phyloP scores from a whole-genome alignment of 2,329 filamentous ascomycete species.

The Colletotrichum aenigma region DNA sequence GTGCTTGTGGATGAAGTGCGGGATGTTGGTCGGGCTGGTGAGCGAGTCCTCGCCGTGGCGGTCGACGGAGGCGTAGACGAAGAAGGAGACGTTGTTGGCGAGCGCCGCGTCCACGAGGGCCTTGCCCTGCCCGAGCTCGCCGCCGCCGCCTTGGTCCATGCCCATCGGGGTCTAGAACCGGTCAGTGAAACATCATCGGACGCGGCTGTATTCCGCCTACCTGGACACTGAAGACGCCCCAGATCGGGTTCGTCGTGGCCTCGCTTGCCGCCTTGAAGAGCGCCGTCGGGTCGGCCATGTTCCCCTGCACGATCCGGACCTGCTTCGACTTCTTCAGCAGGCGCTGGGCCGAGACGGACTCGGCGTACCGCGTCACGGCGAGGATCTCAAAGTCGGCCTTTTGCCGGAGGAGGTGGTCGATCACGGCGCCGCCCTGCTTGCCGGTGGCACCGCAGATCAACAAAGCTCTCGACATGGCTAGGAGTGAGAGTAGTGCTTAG shows the following conservation, averaged over 20 bases:
- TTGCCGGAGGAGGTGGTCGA: conserved; percentile 31
- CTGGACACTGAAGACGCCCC: conserved; percentile 68
- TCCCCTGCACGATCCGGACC: conserved; percentile 61
- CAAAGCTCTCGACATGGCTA: conserved; percentile 29
- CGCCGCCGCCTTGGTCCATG: conserved; percentile 36
- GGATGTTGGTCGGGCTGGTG: conserved; percentile 56
- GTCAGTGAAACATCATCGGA: neutral
- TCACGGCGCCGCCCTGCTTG: conserved; percentile 40
- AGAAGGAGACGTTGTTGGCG: conserved; percentile 57
- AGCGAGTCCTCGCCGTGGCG: conserved; percentile 58
- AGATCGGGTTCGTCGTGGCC: conserved; percentile 39
- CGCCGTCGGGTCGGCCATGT: conserved; percentile 53
- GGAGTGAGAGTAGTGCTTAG: neutral
- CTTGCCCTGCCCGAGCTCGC: conserved; percentile 58
- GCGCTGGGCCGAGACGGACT: conserved; percentile 53
- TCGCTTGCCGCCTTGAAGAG: conserved; percentile 52
- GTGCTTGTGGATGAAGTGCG: conserved; percentile 66
- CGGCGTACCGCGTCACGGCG: conserved; percentile 62
- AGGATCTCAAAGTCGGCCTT: conserved; percentile 53
- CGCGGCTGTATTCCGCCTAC: conserved; percentile 1
- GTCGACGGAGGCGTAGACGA: conserved; percentile 67
- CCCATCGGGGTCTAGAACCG: conserved; percentile 16
- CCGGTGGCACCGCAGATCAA: conserved; percentile 41
- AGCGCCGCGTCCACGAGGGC: conserved; percentile 59
- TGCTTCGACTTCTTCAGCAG: conserved; percentile 48